These are phyloP conservation scores for Blattamonas nauphoetae DNA, from an alignment of 78 protist genomes.

Conservation along the genomic window DNA sequence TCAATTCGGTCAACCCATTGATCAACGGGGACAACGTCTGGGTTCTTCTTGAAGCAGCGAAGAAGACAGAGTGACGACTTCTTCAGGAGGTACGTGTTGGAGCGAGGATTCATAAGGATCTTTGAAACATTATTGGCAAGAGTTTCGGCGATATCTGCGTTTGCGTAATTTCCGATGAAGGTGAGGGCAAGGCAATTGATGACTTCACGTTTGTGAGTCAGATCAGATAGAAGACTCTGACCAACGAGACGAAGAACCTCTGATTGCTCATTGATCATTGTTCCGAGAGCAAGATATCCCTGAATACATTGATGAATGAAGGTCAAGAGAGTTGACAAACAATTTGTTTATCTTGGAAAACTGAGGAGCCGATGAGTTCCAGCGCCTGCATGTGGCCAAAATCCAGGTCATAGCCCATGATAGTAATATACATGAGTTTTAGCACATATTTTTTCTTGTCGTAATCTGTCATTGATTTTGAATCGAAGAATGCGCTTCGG, in stretches of 20 bases:
- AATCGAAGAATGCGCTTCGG: constrained; percentile 43
- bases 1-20: constrained; percentile 21
- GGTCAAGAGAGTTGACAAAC: constrained; percentile 22
- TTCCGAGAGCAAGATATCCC: constrained; percentile 73
- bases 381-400: constrained; percentile 96
- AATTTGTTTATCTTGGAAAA: constrained; percentile 81
- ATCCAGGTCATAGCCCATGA: constrained; percentile 94
- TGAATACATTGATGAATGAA: not conserved
- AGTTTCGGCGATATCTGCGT: constrained; percentile 78
- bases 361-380: constrained; percentile 56
- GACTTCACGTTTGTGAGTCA: constrained; percentile 31
- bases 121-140: constrained; percentile 60
- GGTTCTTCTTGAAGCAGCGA: constrained; percentile 69
- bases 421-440: constrained; percentile 88
- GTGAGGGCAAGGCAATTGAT: constrained; percentile 71
- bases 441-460: constrained; percentile 82
- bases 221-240: constrained; percentile 44
- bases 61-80: constrained; percentile 79
- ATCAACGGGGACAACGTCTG: constrained; percentile 28
- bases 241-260: constrained; percentile 82
- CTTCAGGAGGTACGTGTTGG: constrained; percentile 39
- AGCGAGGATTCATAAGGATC: constrained; percentile 36
- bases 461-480: constrained; percentile 46
- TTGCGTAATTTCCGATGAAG: constrained; percentile 81
- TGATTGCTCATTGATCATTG: constrained; percentile 68